These are phyloP conservation scores for Cordyceps farinosa DNA, from an alignment of 2,329 filamentous ascomycete genomes.

Conservation along the genomic window DNA sequence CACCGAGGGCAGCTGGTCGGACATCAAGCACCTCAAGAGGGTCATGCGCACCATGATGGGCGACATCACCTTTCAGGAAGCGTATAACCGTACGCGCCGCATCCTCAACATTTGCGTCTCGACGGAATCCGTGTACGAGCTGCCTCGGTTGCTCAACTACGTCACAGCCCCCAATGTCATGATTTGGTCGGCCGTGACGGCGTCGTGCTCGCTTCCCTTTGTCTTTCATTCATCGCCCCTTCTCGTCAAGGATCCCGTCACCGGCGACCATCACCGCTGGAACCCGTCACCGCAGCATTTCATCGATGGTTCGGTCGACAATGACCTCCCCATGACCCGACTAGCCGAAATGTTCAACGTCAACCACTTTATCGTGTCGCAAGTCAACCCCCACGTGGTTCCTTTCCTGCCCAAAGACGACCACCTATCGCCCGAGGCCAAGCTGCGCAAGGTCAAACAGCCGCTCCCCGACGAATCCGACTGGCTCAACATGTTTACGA, in stretches of 20 bases:
- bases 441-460: slow-evolving; percentile 26
- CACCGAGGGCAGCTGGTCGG: slow-evolving; percentile 79
- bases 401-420: slow-evolving; percentile 80
- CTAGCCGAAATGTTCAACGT: slow-evolving; percentile 96
- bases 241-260: slow-evolving; percentile 79
- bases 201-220: slow-evolving; percentile 87
- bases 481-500: slow-evolving; percentile 65
- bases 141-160: slow-evolving; percentile 85
- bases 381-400: slow-evolving; percentile 92
- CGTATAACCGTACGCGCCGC: slow-evolving; percentile 87
- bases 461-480: slow-evolving; percentile 39
- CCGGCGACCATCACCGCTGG: slow-evolving; percentile 75
- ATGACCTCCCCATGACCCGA: slow-evolving; percentile 86
- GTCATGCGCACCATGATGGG: slow-evolving; percentile 80
- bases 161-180: slow-evolving; percentile 90
- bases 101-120: slow-evolving; percentile 95
- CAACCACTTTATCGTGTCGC: slow-evolving; percentile 96
- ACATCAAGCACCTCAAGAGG: slow-evolving; percentile 74
- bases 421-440: slow-evolving; percentile 40
- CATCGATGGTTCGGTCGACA: slow-evolving; percentile 94
- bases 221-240: slow-evolving; percentile 77
- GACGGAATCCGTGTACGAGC: slow-evolving; percentile 79
- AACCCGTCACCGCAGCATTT: slow-evolving; percentile 80
- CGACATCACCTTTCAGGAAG: slow-evolving; percentile 91
- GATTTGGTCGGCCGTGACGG: slow-evolving; percentile 95